phyloP scores from a whole-genome alignment of 345 rosid genomes.

The Boechera divaricarpa region DNA sequence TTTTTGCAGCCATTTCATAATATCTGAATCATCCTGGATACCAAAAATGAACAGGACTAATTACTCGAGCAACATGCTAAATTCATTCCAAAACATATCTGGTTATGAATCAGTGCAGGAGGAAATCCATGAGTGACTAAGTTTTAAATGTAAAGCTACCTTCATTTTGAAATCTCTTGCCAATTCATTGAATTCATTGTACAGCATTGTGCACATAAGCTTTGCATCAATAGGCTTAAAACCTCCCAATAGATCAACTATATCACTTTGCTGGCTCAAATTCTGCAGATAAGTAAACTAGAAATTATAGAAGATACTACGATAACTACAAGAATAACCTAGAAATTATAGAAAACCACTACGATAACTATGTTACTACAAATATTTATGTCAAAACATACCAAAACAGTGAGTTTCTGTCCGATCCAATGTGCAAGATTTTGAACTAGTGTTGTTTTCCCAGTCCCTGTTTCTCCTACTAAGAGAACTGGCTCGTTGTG shows the following conservation, averaged over 20 bases:
- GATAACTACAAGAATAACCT: too few relatives aligned
- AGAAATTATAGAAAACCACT: not conserved
- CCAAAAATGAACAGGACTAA: slow-evolving; percentile 38
- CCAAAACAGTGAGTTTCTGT: slow-evolving; percentile 92
- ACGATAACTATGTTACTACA: slow-evolving; percentile 1
- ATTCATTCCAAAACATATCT: slow-evolving; percentile 5
- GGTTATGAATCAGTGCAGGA: slow-evolving; percentile 8
- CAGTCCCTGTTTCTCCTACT: slow-evolving; percentile 99
- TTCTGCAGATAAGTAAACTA: slow-evolving; percentile 56
- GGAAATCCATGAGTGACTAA: slow-evolving; percentile 10
- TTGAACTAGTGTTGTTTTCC: slow-evolving; percentile 97
- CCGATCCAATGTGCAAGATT: slow-evolving; percentile 79
- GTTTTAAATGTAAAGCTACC: slow-evolving; percentile 50
- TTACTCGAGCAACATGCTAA: slow-evolving; percentile 34
- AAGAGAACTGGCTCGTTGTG: slow-evolving; percentile 90
- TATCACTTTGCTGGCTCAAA: slow-evolving; percentile 97
- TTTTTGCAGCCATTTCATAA: slow-evolving; percentile 55
- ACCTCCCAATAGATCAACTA: slow-evolving; percentile 93
- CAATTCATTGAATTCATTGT: slow-evolving; percentile 68
- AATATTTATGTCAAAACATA: slow-evolving; percentile 46
- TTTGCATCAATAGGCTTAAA: slow-evolving; percentile 89
- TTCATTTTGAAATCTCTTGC: slow-evolving; percentile 57
- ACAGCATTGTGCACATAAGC: slow-evolving; percentile 68
- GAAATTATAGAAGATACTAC: not conserved
- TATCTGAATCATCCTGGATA: slow-evolving; percentile 55